Evolutionary conservation across 2,329 filamentous ascomycete species (phyloP).

Genomic region (Fusarium torulosum): DNA sequence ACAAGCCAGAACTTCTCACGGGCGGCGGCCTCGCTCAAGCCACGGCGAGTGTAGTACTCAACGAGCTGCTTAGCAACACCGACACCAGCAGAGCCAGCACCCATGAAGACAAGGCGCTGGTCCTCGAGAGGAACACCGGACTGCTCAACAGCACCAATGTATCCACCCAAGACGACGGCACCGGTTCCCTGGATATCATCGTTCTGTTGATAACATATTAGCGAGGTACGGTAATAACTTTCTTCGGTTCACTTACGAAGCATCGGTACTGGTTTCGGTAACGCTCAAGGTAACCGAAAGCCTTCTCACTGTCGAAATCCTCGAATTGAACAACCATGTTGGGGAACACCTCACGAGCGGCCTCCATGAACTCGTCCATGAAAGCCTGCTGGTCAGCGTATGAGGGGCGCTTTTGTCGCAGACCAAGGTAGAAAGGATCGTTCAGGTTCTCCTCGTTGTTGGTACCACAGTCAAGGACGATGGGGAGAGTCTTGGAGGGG

Average conservation of each 20-base stretch:
- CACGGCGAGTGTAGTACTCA: constrained; percentile 94
- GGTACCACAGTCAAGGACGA: constrained; percentile 75
- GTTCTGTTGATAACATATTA: constrained; percentile 63
- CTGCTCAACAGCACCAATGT: constrained; percentile 81
- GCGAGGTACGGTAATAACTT: not conserved
- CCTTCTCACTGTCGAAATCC: constrained; percentile 93
- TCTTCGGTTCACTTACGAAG: constrained; percentile 65
- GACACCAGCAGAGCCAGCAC: constrained; percentile 93
- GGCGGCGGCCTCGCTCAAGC: constrained; percentile 88
- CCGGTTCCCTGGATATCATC: constrained; percentile 98
- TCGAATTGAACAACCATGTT: constrained; percentile 89
- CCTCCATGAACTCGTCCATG: constrained; percentile 97
- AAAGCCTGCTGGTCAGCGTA: constrained; percentile 87
- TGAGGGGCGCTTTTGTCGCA: constrained; percentile 83
- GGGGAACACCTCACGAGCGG: constrained; percentile 79
- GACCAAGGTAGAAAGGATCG: constrained; percentile 88
- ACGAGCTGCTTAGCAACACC: constrained; percentile 98
- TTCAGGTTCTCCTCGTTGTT: constrained; percentile 74
- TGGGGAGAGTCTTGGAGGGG: constrained; percentile 83
- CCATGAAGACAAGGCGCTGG: constrained; percentile 95
- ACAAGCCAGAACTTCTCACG: constrained; percentile 96
- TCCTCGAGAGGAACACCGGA: constrained; percentile 88
- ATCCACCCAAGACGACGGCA: constrained; percentile 90
- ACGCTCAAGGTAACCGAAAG: constrained; percentile 91
- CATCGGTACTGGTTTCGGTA: constrained; percentile 91